Conservation (phyloP, 129 eudicot genomes). For the Oenanthe sinensis region DNA sequence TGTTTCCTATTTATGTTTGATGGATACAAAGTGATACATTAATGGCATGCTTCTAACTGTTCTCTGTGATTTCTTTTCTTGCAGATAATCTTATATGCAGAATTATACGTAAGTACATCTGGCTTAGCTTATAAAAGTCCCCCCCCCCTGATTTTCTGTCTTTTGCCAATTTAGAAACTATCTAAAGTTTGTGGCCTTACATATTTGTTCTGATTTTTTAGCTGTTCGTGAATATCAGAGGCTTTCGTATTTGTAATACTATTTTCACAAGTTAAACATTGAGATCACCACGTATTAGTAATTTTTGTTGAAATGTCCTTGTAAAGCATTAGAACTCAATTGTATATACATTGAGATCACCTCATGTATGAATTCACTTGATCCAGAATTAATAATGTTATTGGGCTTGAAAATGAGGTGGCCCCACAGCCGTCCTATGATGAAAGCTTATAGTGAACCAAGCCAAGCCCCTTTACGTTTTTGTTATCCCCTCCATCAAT, state of each 20-base stretch:
- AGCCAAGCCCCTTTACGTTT: too few relatives aligned
- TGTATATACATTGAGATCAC: too few relatives aligned
- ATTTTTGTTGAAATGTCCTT: neutral
- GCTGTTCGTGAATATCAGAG: neutral
- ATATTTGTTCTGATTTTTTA: neutral
- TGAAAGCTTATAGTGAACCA: neutral
- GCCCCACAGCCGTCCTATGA: neutral
- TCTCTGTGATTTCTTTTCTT: constrained; percentile 16
- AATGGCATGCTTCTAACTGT: constrained; percentile 18
- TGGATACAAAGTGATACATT: neutral
- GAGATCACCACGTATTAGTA: neutral
- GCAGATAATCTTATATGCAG: constrained; percentile 86
- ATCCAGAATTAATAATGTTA: neutral
- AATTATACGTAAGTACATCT: constrained; percentile 74
- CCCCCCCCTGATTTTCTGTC: neutral
- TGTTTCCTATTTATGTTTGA: neutral
- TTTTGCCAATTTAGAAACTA: neutral
- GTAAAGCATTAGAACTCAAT: neutral
- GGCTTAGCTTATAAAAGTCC: neutral
- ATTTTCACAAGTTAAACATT: neutral
- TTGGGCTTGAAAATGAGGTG: neutral
- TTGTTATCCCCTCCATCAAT: too few relatives aligned
- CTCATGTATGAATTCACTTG: neutral
- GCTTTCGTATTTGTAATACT: neutral
- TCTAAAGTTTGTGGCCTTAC: neutral